Evolutionary conservation across 108 stramenopile species (phyloP), one percentile per base, ranked within the genome.

Genomic region (Skeletonema tropicum): DNA sequence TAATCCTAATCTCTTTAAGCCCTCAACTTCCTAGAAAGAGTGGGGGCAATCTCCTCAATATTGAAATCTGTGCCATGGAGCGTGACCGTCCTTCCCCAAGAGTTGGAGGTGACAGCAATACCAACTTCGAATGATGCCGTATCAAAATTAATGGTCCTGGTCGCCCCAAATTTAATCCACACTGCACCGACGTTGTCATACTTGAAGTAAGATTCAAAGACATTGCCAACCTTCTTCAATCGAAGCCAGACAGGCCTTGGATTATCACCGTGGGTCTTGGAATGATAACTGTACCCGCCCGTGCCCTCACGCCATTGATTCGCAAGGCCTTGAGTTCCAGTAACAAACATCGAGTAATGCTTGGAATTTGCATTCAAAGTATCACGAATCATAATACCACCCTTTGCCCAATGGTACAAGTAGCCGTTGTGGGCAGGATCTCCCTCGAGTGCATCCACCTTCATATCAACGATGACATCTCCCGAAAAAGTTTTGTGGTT

Each of bases 331-430:
- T 74, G 41, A 45, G 30, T 29, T 49, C 67, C 65, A 6, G 73
- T 68, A 49, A 74, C n/a, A 35, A 58, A 68, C 12, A 68, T 5
- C 13, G 52, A 19, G 26, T 29, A 74, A 58, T 74, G 57, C 11
- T 3, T 57, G 19, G 73, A 66, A 5, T 11, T 19, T 0, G 3
- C 7, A 10, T 23, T 45, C 52, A 74, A 14, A 26, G 52, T 13
- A 30, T 74, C 73, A 11, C 73, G 73, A 3, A 74, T 57, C 73
- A 74, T 74, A 31, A 74, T 0, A 14, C 73, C 73, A 5, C 55
- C 66, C 26, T 74, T 74, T 2, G 30, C 42, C 71, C 71, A 72
- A 15, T 11, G 2, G 41, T 48, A 12, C 6, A 29, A 0, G n/a
- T 32, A 63, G 17, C 30, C 49, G 39, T 55, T 23, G 42, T 45